Conservation (phyloP, 2,329 filamentous ascomycete genomes). For the Paraphaeosphaeria minitans region DNA sequence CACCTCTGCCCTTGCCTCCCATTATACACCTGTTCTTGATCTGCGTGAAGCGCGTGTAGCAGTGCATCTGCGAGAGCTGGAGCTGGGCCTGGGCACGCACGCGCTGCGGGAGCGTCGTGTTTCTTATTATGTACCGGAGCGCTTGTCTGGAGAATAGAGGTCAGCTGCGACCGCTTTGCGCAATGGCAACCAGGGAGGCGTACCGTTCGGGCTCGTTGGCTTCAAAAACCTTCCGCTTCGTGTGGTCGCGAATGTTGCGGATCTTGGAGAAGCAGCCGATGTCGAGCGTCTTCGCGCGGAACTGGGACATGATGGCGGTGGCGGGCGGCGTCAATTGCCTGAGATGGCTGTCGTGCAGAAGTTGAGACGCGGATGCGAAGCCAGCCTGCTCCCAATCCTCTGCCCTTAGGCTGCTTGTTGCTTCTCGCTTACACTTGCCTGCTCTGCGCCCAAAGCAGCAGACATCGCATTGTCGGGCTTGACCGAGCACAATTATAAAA, state of each 20-base stretch:
- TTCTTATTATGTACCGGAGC: constrained; percentile 82
- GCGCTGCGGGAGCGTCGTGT: constrained; percentile 81
- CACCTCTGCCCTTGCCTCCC: constrained; percentile 86
- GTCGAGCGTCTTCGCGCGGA: constrained; percentile 88
- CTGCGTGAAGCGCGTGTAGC: constrained; percentile 91
- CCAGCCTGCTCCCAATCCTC: constrained; percentile 14
- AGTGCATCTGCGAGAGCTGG: constrained; percentile 92
- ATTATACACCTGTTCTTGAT: constrained; percentile 92
- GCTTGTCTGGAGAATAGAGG: constrained; percentile 68
- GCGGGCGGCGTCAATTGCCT: constrained; percentile 17
- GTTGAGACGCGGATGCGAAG: constrained; percentile 21
- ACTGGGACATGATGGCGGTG: constrained; percentile 63
- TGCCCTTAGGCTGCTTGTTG: neutral
- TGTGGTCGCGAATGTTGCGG: constrained; percentile 89
- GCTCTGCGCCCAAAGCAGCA: neutral
- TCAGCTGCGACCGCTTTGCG: constrained; percentile 12
- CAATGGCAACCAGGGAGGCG: constrained; percentile 20
- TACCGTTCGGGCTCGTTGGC: constrained; percentile 88
- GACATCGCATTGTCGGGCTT: neutral
- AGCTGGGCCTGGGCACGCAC: constrained; percentile 91
- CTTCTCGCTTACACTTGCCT: constrained; percentile 5
- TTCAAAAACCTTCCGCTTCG: constrained; percentile 92
- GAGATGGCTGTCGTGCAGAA: constrained; percentile 9
- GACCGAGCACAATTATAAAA: neutral
- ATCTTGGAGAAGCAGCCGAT: constrained; percentile 86